Conservation (phyloP, 2,329 filamentous ascomycete genomes). For the Pseudogymnoascus sp. region DNA sequence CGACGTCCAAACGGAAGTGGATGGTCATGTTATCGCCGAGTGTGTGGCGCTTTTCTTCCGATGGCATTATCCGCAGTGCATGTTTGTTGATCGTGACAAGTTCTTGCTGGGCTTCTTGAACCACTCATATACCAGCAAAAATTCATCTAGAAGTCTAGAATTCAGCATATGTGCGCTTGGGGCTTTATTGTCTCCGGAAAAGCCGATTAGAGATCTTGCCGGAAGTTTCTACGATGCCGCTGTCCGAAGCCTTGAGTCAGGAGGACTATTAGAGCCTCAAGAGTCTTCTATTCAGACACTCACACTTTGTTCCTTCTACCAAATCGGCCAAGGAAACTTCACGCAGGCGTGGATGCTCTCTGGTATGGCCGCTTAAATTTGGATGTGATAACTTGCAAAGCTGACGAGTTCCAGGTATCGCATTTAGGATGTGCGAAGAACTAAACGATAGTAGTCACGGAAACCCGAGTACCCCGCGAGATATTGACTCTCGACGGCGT, state of each 20-base stretch:
- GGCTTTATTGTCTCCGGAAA: constrained; percentile 13
- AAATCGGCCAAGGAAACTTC: constrained; percentile 14
- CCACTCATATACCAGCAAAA: constrained; percentile 6
- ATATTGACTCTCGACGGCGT: constrained; percentile 11
- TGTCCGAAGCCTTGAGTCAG: background rate
- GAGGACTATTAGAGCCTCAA: constrained; percentile 9
- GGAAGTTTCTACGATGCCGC: constrained; percentile 10
- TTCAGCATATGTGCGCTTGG: constrained; percentile 14
- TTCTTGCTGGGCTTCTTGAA: constrained; percentile 15
- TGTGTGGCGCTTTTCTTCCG: constrained; percentile 16
- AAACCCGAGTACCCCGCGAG: constrained; percentile 10
- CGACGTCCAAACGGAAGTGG: background rate
- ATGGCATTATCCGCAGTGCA: constrained; percentile 15
- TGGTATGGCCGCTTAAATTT: constrained; percentile 2
- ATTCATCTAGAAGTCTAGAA: constrained; percentile 12
- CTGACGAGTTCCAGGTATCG: constrained; percentile 15
- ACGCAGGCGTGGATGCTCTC: constrained; percentile 16
- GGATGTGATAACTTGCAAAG: background rate
- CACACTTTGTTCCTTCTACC: constrained; percentile 13
- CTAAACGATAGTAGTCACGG: constrained; percentile 6
- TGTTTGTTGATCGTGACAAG: constrained; percentile 17
- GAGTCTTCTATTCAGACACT: constrained; percentile 13
- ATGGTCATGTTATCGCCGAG: constrained; percentile 10
- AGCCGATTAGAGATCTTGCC: constrained; percentile 6
- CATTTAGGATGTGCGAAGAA: constrained; percentile 18